Percentiles rank a stretch among this genome's conserved stretches.
These are phyloP conservation scores for Cynara cardunculus DNA, from an alignment of 129 eudicot species.

Conservation along the genomic window DNA sequence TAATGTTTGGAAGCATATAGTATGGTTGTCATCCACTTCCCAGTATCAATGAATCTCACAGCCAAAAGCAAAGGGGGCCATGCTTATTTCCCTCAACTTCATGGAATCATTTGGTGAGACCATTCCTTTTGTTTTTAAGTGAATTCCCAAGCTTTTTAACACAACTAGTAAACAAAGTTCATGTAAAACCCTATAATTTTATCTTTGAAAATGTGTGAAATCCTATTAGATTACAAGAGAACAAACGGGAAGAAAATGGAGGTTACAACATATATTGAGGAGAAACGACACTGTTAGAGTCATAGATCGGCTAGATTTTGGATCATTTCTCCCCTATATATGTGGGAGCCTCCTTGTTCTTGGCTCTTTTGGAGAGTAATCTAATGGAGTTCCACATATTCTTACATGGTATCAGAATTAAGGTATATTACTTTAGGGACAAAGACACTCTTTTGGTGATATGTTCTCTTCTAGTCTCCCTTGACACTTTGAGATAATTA, in stretches of 20 bases:
- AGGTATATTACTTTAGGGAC: no score
- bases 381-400: not conserved
- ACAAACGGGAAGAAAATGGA: not conserved
- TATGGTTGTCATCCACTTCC: constrained; percentile 45
- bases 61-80: constrained; percentile 41
- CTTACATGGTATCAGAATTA: no score
- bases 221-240: not conserved
- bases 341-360: no score
- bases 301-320: no score
- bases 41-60: constrained; percentile 32
- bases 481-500: no score
- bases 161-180: not conserved
- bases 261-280: not conserved
- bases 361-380: no score
- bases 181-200: no score
- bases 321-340: no score
- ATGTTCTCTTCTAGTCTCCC: no score
- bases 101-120: constrained; percentile 29
- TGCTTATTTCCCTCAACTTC: constrained; percentile 33
- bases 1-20: constrained; percentile 41
- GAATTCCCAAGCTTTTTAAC: not conserved
- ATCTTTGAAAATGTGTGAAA: not conserved
- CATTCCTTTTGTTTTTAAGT: not conserved
- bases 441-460: no score
- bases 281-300: not conserved